Evolutionary conservation across 2,329 filamentous ascomycete species (phyloP).

Genomic region (Neonectria sp.): DNA sequence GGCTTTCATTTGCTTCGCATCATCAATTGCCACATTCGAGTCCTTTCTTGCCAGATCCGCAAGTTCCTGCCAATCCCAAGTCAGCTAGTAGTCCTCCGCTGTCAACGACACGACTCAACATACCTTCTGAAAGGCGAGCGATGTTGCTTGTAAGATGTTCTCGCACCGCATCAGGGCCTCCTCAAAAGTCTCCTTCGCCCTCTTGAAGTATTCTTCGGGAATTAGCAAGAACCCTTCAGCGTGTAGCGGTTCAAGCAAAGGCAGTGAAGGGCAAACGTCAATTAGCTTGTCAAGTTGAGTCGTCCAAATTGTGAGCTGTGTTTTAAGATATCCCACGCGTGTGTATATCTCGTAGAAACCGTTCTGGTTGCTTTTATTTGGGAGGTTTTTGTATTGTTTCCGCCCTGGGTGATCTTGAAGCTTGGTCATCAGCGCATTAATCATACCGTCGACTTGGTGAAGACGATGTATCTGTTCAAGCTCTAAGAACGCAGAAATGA

Average conservation of each 20-base stretch:
- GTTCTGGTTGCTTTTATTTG: not conserved
- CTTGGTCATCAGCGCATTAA: not conserved
- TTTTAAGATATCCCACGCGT: not conserved
- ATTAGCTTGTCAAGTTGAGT: not conserved
- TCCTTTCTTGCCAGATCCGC: slow-evolving; percentile 16
- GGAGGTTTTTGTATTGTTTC: not conserved
- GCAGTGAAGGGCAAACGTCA: not conserved
- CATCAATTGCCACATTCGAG: slow-evolving; percentile 17
- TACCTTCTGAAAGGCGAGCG: slow-evolving; percentile 27
- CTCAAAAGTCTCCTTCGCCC: slow-evolving; percentile 10
- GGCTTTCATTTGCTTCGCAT: slow-evolving; percentile 29
- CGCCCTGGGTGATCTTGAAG: not conserved
- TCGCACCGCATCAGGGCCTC: slow-evolving; percentile 12
- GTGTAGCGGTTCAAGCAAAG: not conserved
- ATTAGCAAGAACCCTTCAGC: slow-evolving; percentile 12
- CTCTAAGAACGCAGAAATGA: slow-evolving; percentile 20
- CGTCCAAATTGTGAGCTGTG: not conserved
- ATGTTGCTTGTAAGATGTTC: slow-evolving; percentile 14
- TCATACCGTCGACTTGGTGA: not conserved
- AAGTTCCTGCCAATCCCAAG: slow-evolving; percentile 9
- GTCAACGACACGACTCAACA: not conserved
- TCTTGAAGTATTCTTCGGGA: slow-evolving; percentile 18
- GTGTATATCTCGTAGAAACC: not conserved
- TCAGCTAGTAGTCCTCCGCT: not conserved
- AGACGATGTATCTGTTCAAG: not conserved